phyloP scores from a whole-genome alignment of 169 alveolate genomes.

The Plasmodium fragile region DNA sequence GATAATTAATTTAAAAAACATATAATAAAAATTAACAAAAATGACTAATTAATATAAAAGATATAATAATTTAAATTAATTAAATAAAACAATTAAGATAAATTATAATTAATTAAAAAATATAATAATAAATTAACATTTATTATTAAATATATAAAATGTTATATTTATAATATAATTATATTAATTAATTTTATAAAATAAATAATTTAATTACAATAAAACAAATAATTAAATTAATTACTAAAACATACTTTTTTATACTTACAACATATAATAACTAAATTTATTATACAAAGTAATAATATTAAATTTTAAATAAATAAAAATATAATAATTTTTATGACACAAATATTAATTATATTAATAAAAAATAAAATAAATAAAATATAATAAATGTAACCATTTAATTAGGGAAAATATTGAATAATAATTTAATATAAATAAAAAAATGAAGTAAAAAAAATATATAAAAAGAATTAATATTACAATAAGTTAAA shows the following conservation, averaged over 20 bases:
- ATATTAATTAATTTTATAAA: no score
- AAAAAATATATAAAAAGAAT: background rate
- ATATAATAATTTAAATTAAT: background rate
- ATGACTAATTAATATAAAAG: background rate
- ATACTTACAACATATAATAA: no score
- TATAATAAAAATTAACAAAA: background rate
- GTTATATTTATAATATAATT: no score
- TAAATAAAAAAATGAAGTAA: background rate
- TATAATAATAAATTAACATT: background rate
- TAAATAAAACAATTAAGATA: background rate
- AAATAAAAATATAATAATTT: background rate
- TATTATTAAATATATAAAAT: no score
- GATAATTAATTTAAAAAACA: background rate
- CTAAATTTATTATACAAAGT: no score
- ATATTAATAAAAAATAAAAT: background rate
- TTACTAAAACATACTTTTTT: no score
- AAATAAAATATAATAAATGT: background rate
- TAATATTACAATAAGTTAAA: background rate
- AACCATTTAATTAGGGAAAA: background rate
- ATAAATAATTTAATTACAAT: no score
- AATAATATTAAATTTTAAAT: no score
- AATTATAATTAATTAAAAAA: background rate
- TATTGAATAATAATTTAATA: background rate
- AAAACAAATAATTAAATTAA: no score
- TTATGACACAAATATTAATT: background rate